phyloP scores from a whole-genome alignment of 2,329 filamentous ascomycete genomes.

The Exophiala lecanii-corni region DNA sequence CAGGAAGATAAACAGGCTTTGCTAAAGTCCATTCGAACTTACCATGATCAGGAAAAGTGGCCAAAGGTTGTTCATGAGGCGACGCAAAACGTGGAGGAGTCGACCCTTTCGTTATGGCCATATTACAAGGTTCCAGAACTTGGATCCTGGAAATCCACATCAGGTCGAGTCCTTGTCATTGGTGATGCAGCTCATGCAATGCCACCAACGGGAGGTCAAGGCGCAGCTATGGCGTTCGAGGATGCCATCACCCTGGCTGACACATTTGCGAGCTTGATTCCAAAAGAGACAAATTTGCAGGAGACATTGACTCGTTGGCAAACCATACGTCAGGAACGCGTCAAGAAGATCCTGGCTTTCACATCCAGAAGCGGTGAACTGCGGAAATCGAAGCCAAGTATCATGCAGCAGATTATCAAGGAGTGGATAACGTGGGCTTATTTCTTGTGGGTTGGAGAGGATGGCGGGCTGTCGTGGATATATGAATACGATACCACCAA shows the following conservation, averaged over 20 bases:
- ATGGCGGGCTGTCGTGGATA: slow-evolving; percentile 14
- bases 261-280: slow-evolving; percentile 7
- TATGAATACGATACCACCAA: slow-evolving; percentile 16
- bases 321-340: slow-evolving; percentile 42
- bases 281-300: slow-evolving; percentile 4
- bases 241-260: slow-evolving; percentile 23
- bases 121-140: slow-evolving; percentile 22
- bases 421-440: slow-evolving; percentile 21
- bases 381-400: slow-evolving; percentile 11
- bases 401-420: slow-evolving; percentile 17
- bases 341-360: slow-evolving; percentile 46
- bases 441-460: slow-evolving; percentile 12
- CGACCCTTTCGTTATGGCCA: slow-evolving; percentile 21
- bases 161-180: slow-evolving; percentile 18
- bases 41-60: slow-evolving; percentile 13
- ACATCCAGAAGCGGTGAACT: slow-evolving; percentile 31
- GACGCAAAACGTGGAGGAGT: slow-evolving; percentile 10
- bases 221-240: slow-evolving; percentile 24
- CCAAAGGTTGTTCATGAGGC: slow-evolving; percentile 18
- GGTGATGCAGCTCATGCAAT: slow-evolving; percentile 26
- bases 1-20: slow-evolving; percentile 17
- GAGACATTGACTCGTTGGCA: slow-evolving; percentile 40
- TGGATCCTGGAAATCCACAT: slow-evolving; percentile 17
- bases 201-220: slow-evolving; percentile 24
- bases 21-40: slow-evolving; percentile 13